Base-by-base conservation (phyloP, 768 basidiomycete genomes). In the Astraeus odoratus region DNA sequence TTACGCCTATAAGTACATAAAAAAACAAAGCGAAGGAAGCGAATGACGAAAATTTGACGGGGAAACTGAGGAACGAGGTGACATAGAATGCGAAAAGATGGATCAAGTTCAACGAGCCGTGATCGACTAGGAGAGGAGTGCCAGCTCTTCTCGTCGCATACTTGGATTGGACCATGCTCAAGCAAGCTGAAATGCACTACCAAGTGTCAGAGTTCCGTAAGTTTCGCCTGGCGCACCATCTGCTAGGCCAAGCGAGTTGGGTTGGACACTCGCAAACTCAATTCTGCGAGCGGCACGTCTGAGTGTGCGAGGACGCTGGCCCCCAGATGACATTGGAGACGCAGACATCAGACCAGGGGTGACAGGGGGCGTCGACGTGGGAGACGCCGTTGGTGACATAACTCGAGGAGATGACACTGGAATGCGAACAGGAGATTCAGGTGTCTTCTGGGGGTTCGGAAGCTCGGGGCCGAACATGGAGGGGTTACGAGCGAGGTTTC, bases 151-250 rank as follows among this genome's bases (percentile, higher is more conserved):
- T 35, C 10, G 38, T 27, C 24, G n/a, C 12, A 10, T 5, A 6
- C 22, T 10, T n/a, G 16, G 15, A 33, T 16, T 20, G 39, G 19
- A 29, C 38, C 16, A 44, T 43, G 38, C 25, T 71, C 53, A 83
- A 12, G 67, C 71, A 62, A 84, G 63, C 52, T 83, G 80, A 60
- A 90, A 86, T 22, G 86, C 86, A 56, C 84, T 87, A 23, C 76
- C 86, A 40, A 89, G 61, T 45, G 67, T 67, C 36, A 60, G 48
- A 22, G 67, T 62, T 46, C 63, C 63, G 42, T 67, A 63, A 6
- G 60, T 61, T 5, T 51, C 65, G 50, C 20, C 35, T n/a, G 36
- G 43, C 27, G 46, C n/a, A 13, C 29, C 53, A 43, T 41, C 70
- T 64, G 16, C 65, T 57, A 47, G 70, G 71, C 22, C 71, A 67